These are phyloP conservation scores for Ceratonia siliqua DNA, from an alignment of 306 rosid species.

Conservation along the genomic window DNA sequence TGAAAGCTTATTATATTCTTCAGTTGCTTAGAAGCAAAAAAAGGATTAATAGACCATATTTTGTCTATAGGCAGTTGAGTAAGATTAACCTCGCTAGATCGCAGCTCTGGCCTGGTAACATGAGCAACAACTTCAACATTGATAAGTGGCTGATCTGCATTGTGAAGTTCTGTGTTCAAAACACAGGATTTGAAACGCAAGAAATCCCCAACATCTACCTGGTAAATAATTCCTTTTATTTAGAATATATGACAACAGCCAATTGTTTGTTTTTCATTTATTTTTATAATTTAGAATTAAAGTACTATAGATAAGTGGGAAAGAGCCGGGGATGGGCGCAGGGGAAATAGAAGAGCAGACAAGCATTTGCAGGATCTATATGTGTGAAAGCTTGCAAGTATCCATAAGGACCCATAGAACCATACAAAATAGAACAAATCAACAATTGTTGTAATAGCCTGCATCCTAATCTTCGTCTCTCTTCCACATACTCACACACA, in stretches of 20 bases:
- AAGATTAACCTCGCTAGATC: conserved; percentile 80
- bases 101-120: conserved; percentile 87
- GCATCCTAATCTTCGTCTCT: background rate
- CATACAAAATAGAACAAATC: background rate
- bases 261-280: background rate
- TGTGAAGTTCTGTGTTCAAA: conserved; percentile 67
- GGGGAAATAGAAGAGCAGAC: conserved; percentile 2
- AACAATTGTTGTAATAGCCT: background rate
- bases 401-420: background rate
- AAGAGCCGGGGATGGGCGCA: too few relatives aligned
- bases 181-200: conserved; percentile 86
- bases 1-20: conserved; percentile 14
- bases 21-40: background rate
- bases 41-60: background rate
- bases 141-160: conserved; percentile 86
- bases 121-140: conserved; percentile 96
- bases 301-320: too few relatives aligned
- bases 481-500: background rate
- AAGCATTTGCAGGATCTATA: background rate
- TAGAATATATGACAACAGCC: background rate
- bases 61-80: background rate
- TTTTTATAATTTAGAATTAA: too few relatives aligned
- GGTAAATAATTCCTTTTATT: conserved; percentile 28
- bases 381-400: background rate
- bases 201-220: conserved; percentile 98